A percentile compares a stretch with the other conserved stretches of the same genome.
These are phyloP conservation scores for Aureobasidium musti DNA, from an alignment of 2,329 filamentous ascomycete species.

Conservation along the genomic window DNA sequence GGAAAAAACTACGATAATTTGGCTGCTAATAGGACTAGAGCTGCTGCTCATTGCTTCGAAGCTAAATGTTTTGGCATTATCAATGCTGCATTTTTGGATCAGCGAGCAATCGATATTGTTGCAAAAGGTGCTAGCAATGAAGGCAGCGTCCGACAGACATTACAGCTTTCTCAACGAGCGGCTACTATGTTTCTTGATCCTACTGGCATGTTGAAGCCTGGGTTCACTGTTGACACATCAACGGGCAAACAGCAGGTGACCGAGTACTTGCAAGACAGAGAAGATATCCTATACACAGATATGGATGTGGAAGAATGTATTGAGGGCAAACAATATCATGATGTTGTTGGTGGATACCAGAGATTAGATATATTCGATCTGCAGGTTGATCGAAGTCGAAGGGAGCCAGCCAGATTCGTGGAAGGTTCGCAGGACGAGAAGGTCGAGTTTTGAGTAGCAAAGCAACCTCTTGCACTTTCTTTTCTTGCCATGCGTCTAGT, in stretches of 20 bases:
- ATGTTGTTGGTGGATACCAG: conserved; percentile 59
- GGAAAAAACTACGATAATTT: conserved; percentile 56
- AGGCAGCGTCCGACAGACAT: conserved; percentile 38
- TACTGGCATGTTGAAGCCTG: conserved; percentile 47
- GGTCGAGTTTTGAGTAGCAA: neutral
- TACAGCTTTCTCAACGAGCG: conserved; percentile 47
- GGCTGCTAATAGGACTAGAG: conserved; percentile 54
- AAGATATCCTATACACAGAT: conserved; percentile 57
- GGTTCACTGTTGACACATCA: conserved; percentile 42
- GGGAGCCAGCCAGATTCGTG: conserved; percentile 41
- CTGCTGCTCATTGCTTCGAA: conserved; percentile 60
- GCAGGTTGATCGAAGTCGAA: conserved; percentile 49
- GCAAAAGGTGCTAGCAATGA: conserved; percentile 38
- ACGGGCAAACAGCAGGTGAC: conserved; percentile 33
- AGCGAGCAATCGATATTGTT: conserved; percentile 44
- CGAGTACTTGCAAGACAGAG: conserved; percentile 49
- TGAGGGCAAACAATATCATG: conserved; percentile 60
- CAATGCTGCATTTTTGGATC: conserved; percentile 50
- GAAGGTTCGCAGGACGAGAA: neutral
- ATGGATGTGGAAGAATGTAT: conserved; percentile 54
- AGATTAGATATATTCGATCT: conserved; percentile 57
- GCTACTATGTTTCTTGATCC: conserved; percentile 57
- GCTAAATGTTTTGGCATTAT: conserved; percentile 59
- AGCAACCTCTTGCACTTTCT: neutral
- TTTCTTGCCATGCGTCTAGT: neutral